Evolutionary conservation across 2,329 filamentous ascomycete genomes (phyloP).

Genomic region (Alternaria metachromatica): DNA sequence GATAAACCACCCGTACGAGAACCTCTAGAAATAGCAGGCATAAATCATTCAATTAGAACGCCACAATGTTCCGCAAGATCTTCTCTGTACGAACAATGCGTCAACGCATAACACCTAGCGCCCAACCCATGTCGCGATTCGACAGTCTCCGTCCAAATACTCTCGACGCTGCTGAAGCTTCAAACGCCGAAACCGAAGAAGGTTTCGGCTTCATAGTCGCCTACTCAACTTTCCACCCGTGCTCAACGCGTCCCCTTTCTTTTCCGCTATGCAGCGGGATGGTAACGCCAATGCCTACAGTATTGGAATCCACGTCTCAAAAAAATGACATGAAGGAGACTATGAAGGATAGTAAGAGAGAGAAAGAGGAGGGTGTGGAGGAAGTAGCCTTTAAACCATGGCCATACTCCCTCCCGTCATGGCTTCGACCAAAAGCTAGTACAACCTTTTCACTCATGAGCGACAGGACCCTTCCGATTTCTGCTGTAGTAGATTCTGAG

Average conservation of each 20-base stretch:
- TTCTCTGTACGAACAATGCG: not conserved
- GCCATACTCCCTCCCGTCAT: conserved; percentile 17
- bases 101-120: not conserved
- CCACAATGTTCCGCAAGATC: conserved; percentile 1
- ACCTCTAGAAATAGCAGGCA: not conserved
- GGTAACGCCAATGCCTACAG: not conserved
- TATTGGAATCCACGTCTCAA: not conserved
- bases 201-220: not conserved
- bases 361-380: not conserved
- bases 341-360: not conserved
- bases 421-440: conserved; percentile 13
- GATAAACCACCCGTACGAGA: not conserved
- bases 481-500: not conserved
- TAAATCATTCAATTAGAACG: not conserved
- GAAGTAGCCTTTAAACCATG: conserved; percentile 3
- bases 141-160: not conserved
- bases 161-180: not conserved
- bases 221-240: conserved; percentile 5
- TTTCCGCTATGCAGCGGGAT: conserved; percentile 3
- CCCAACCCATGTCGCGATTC: not conserved
- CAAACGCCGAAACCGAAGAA: not conserved
- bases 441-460: conserved; percentile 19
- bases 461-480: not conserved
- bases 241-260: not conserved
- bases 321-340: not conserved